Conservation (phyloP, 805 yeast species). For the Alloascoidea hylecoeti region DNA sequence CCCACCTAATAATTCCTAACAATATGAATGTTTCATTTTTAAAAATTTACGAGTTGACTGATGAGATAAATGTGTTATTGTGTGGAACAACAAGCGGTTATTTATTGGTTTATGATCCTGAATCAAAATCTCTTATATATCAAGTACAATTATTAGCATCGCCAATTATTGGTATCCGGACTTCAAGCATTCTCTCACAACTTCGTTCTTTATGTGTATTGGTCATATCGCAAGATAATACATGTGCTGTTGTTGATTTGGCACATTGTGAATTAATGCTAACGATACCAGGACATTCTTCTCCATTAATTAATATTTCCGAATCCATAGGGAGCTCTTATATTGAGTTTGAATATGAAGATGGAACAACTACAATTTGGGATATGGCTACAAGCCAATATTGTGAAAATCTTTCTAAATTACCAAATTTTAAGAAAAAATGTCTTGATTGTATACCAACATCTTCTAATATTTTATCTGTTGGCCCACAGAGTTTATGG, state of each 20-base stretch:
- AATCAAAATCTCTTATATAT: background rate
- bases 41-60: background rate
- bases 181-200: background rate
- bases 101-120: constrained; percentile 1
- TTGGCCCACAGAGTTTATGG: background rate
- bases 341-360: background rate
- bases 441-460: background rate
- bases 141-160: background rate
- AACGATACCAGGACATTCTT: background rate
- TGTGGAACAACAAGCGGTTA: constrained; percentile 1
- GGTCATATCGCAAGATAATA: background rate
- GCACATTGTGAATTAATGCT: background rate
- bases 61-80: background rate
- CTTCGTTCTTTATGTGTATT: background rate
- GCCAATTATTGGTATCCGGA: background rate
- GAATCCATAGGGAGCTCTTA: background rate
- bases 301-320: background rate
- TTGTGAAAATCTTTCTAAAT: background rate
- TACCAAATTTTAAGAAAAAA: background rate
- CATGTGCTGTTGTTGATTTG: background rate
- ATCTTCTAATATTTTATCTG: background rate
- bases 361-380: background rate
- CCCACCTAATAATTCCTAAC: no score
- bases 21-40: background rate
- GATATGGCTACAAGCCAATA: background rate